Evolutionary conservation across 768 basidiomycete genomes (phyloP).

Genomic region (Glaciozyma martinii): DNA sequence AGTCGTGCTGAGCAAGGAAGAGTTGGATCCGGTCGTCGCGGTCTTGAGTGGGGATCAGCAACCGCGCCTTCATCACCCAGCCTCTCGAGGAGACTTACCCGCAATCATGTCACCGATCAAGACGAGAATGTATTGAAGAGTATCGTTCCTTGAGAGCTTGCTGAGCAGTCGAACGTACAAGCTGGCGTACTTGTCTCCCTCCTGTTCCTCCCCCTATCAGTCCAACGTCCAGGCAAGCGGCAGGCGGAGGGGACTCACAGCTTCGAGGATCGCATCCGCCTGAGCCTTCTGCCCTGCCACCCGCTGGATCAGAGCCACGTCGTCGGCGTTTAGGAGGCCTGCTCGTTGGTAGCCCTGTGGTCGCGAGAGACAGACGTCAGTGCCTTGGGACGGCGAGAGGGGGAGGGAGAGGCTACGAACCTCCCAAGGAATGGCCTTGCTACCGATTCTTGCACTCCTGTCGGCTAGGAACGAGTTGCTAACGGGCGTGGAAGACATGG

Average conservation of each 20-base stretch:
- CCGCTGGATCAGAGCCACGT: conserved; percentile 77
- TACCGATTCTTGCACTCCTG: too few relatives aligned
- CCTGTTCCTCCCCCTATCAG: conserved; percentile 44
- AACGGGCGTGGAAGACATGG: too few relatives aligned
- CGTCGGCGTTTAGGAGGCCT: conserved; percentile 75
- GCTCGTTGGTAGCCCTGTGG: conserved; percentile 87
- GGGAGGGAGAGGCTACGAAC: too few relatives aligned
- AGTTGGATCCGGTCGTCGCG: conserved; percentile 78
- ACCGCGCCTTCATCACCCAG: not conserved
- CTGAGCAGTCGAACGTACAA: conserved; percentile 84
- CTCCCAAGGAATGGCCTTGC: too few relatives aligned
- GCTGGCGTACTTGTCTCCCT: conserved; percentile 72
- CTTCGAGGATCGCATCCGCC: conserved; percentile 37
- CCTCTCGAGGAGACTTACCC: conserved; percentile 45
- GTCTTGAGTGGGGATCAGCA: conserved; percentile 45
- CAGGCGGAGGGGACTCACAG: conserved; percentile 9
- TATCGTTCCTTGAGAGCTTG: conserved; percentile 72
- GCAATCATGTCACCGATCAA: conserved; percentile 78
- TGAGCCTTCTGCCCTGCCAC: conserved; percentile 63
- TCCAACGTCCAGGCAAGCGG: not conserved
- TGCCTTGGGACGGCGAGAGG: too few relatives aligned
- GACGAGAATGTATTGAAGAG: conserved; percentile 76
- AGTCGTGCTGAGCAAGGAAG: conserved; percentile 60
- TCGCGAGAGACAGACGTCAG: too few relatives aligned
- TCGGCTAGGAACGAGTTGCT: too few relatives aligned